Percentiles rank a stretch among this genome's conserved stretches.
Evolutionary conservation across 306 rosid genomes (phyloP).

Genomic region (Quercus cerris): DNA sequence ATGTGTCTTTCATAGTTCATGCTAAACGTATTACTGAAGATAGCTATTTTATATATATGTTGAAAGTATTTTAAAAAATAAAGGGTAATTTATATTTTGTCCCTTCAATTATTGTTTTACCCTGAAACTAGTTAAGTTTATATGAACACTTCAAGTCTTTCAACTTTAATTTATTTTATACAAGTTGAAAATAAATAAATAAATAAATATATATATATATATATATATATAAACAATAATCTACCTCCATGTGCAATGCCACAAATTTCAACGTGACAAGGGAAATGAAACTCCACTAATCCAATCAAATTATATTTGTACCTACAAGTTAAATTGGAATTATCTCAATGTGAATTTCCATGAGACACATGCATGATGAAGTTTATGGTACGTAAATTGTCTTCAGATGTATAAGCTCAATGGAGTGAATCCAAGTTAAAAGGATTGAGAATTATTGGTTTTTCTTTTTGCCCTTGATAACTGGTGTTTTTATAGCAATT

Average conservation of each 20-base stretch:
- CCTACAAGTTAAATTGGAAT: background rate
- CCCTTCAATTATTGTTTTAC: background rate
- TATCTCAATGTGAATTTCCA: background rate
- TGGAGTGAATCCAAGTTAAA: background rate
- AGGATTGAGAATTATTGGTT: background rate
- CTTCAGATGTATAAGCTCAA: background rate
- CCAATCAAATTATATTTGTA: background rate
- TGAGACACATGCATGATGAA: background rate
- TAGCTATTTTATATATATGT: background rate
- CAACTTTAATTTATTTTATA: no score
- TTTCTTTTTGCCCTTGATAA: no score
- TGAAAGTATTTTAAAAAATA: background rate
- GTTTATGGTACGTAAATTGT: background rate
- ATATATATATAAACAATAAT: no score
- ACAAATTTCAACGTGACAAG: background rate
- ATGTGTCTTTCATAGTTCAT: background rate
- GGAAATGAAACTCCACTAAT: background rate
- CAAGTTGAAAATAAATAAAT: no score
- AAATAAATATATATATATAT: no score
- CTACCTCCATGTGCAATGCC: background rate
- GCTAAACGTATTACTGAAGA: background rate
- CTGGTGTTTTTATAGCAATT: rapidly evolving
- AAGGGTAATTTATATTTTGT: background rate
- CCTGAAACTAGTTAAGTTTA: no score
- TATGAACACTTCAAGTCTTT: no score